Evolutionary conservation across 2,329 filamentous ascomycete species (phyloP).

Genomic region (Exophiala viscosa): DNA sequence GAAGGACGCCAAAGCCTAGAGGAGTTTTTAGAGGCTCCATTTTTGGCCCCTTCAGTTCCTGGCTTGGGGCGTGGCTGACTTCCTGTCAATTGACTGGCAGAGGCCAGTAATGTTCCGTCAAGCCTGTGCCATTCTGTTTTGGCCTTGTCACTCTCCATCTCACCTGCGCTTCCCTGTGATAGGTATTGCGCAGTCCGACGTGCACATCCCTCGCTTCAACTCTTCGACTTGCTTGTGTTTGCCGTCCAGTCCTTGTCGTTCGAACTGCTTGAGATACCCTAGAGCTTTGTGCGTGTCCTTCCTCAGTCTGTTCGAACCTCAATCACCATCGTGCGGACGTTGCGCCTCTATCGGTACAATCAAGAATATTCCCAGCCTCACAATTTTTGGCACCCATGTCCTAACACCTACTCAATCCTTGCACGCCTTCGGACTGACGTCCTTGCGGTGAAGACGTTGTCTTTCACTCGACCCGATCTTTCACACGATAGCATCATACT

Average conservation of each 20-base stretch:
- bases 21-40: background rate
- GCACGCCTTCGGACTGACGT: too few relatives aligned
- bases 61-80: too few relatives aligned
- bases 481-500: background rate
- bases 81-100: too few relatives aligned
- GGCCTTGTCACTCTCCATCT: conserved; percentile 3
- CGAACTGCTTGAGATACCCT: conserved; percentile 11
- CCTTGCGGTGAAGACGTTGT: too few relatives aligned
- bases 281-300: background rate
- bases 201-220: conserved; percentile 4
- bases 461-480: background rate
- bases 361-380: conserved; percentile 21
- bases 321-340: background rate
- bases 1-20: background rate
- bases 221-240: conserved; percentile 8
- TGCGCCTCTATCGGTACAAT: background rate
- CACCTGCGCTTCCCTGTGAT: conserved; percentile 1
- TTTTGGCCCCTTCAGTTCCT: too few relatives aligned
- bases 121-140: too few relatives aligned
- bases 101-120: too few relatives aligned
- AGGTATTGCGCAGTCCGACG: background rate
- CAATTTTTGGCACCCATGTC: conserved; percentile 10
- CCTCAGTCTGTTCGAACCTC: background rate
- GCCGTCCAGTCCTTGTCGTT: conserved; percentile 4
- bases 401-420: background rate